Evolutionary conservation across 1,284 basidiomycete species (phyloP), one percentile per base, ranked within the genome.

Genomic region (Leccinum cinnamomeum): DNA sequence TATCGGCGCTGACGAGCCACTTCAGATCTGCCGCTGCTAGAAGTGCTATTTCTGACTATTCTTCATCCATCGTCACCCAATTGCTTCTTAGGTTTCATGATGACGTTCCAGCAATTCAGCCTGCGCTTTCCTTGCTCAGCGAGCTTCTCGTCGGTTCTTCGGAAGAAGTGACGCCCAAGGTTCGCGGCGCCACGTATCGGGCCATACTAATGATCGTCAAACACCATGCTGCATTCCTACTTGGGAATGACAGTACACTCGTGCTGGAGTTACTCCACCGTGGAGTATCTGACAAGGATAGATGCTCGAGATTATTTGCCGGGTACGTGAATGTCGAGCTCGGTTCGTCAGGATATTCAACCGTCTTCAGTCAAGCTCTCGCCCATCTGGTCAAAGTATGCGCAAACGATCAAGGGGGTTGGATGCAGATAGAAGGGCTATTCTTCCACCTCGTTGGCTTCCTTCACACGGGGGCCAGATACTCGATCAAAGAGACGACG

Each of bases 271-370:
- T 84, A 6, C 72, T 86, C 3, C 75, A 79, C 60, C 75, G 73
- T 30, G 84, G 84, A 5, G 69, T 91, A 65, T 76, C 71, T 16
- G 82, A 89, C 66, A 71, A 70, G 46, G 82, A 89, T 64, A 80
- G 90, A 60, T 79, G 79, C 50, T 83, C 87, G 14, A 81, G 91
- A 37, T 72, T 92, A 18, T 79, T 79, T 65, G 87, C 90, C 58
- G 90, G 90, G 91, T 91, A 70, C 65, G 82, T 75, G 58, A 3
- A 56, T 18, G 7, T 63, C 57, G 56, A 20, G 58, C 12, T 5
- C 2, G n/a, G 23, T 16, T n/a, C 44, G 46, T 56, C 20, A 53
- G 23, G 44, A 30, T 64, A 20, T 62, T 73, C 55, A 72, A 50
- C 20, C 23, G 58, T 62, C 60, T 57, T 20, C 58, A 87, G 86